These are phyloP conservation scores for Xylaria castorea DNA, from an alignment of 495 filamentous ascomycete genomes.

Conservation along the genomic window DNA sequence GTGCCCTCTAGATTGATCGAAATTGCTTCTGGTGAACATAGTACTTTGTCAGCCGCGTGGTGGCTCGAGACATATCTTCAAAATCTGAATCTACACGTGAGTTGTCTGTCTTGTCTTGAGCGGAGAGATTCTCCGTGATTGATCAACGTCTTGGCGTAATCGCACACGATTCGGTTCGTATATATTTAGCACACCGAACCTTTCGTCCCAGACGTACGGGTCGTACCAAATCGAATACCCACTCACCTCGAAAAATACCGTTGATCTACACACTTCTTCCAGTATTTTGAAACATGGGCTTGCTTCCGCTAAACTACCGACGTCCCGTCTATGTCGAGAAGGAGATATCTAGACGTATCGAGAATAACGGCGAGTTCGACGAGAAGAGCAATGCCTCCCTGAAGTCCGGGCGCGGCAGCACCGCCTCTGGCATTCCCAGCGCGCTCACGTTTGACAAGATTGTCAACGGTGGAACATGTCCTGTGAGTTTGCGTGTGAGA, in stretches of 20 bases:
- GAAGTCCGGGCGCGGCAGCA: constrained; percentile 31
- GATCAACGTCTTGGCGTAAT: background rate
- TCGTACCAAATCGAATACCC: background rate
- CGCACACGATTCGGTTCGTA: background rate
- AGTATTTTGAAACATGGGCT: background rate
- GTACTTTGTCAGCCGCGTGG: background rate
- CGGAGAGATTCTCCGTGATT: background rate
- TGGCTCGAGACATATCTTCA: background rate
- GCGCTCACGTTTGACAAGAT: constrained; percentile 75
- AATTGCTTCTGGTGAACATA: background rate
- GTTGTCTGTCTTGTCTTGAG: background rate
- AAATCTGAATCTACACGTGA: background rate
- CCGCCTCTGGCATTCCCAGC: constrained; percentile 62
- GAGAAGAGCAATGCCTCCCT: constrained; percentile 35
- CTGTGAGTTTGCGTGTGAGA: constrained; percentile 60
- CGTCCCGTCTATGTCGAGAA: constrained; percentile 48
- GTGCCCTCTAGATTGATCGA: background rate
- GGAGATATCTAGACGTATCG: constrained; percentile 32
- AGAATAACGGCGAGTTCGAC: constrained; percentile 32
- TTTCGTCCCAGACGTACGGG: background rate
- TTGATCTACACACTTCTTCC: background rate
- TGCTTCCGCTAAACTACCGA: constrained; percentile 37
- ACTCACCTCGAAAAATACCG: background rate
- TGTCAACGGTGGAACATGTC: constrained; percentile 73
- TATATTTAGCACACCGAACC: background rate